phyloP scores from a whole-genome alignment of 306 rosid species.

The Dalbergia oliveri region DNA sequence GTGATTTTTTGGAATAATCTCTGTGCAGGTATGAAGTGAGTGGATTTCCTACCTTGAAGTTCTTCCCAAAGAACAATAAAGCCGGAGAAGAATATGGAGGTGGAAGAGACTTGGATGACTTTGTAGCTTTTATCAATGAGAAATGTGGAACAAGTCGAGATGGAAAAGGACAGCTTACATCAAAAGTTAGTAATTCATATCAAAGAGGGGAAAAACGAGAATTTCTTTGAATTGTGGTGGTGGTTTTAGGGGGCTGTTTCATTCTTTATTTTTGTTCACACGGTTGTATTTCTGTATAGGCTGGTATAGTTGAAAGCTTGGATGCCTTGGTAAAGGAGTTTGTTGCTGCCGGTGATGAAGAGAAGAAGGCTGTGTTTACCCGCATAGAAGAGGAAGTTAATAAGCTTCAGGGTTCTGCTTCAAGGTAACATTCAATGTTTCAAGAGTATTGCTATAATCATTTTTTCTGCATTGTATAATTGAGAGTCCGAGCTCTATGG shows the following conservation, averaged over 20 bases:
- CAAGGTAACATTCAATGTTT: constrained; percentile 63
- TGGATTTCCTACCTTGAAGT: constrained; percentile 92
- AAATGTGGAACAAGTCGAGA: constrained; percentile 83
- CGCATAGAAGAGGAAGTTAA: constrained; percentile 78
- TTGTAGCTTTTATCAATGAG: constrained; percentile 79
- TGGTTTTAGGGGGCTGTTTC: constrained; percentile 5
- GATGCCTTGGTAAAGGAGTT: constrained; percentile 82
- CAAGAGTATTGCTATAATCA: not conserved
- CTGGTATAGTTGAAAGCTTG: constrained; percentile 76
- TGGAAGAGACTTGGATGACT: constrained; percentile 87
- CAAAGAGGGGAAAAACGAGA: not conserved
- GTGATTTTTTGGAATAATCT: constrained; percentile 29
- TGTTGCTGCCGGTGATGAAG: constrained; percentile 68
- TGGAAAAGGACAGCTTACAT: constrained; percentile 79
- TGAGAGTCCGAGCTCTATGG: not conserved
- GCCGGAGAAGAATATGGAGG: constrained; percentile 89
- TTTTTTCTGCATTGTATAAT: not conserved
- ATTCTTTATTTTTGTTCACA: constrained; percentile 26
- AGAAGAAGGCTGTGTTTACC: constrained; percentile 69
- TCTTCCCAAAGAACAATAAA: constrained; percentile 87
- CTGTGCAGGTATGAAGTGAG: constrained; percentile 80
- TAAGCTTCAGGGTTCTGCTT: constrained; percentile 79
- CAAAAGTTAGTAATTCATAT: constrained; percentile 61
- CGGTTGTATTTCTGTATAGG: constrained; percentile 60
- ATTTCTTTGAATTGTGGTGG: not conserved